These are phyloP conservation scores for Esteya vermicola DNA, from an alignment of 2,329 filamentous ascomycete genomes.

Conservation along the genomic window DNA sequence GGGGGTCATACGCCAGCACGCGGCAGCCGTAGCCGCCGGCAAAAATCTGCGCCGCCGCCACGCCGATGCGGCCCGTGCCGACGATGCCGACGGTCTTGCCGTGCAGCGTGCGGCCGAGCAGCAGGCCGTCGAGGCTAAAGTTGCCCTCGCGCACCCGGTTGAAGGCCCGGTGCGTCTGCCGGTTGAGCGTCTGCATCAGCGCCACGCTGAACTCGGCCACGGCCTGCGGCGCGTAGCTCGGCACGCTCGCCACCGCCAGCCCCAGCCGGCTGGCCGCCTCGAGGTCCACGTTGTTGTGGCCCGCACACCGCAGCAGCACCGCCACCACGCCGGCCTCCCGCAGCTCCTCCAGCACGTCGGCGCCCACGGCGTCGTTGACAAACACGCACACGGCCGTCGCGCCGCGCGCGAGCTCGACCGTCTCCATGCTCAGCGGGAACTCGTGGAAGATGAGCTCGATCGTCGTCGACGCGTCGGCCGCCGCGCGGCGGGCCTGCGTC, in stretches of 20 bases:
- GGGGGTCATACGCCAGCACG: constrained; percentile 47
- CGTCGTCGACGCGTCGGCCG: constrained; percentile 17
- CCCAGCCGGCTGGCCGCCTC: constrained; percentile 35
- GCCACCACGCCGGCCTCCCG: constrained; percentile 35
- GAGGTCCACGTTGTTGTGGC: constrained; percentile 55
- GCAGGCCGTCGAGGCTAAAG: constrained; percentile 49
- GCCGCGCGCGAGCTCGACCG: constrained; percentile 35
- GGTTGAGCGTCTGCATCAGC: constrained; percentile 51
- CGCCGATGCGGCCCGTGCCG: constrained; percentile 51
- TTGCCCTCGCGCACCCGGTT: constrained; percentile 56
- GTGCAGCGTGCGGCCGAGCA: constrained; percentile 45
- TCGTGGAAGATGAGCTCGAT: constrained; percentile 42
- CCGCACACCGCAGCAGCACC: constrained; percentile 52
- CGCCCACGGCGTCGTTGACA: constrained; percentile 47
- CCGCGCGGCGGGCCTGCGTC: constrained; percentile 1
- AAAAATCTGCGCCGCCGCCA: constrained; percentile 47
- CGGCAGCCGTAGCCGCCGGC: constrained; percentile 49
- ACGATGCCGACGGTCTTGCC: constrained; percentile 54
- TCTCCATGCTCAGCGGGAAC: constrained; percentile 40
- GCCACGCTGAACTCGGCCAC: constrained; percentile 59
- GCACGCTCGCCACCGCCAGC: constrained; percentile 51
- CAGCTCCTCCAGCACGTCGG: constrained; percentile 35
- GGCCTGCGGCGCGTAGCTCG: constrained; percentile 54
- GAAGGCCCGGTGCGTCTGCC: constrained; percentile 53
- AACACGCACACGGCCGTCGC: constrained; percentile 51